These are phyloP conservation scores for Tricholoma terreum DNA, from an alignment of 768 basidiomycete genomes.

Conservation along the genomic window DNA sequence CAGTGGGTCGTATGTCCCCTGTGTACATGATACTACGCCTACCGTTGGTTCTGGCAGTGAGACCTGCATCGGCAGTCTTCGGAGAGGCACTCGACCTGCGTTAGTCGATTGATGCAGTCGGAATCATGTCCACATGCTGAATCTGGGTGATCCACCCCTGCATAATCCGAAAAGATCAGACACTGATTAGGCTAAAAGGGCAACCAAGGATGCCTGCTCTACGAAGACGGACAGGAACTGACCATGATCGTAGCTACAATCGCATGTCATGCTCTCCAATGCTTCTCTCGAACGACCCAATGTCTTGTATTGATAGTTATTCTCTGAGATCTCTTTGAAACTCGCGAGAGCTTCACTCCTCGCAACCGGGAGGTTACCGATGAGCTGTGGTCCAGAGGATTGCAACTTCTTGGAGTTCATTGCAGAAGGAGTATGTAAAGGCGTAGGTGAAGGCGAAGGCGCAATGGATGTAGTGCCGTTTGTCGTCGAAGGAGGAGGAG, in stretches of 20 bases:
- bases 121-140: slow-evolving; percentile 82
- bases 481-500: slow-evolving; percentile 29
- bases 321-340: slow-evolving; percentile 71
- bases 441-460: slow-evolving; percentile 37
- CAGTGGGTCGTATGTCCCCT: slow-evolving; percentile 4
- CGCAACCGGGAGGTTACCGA: slow-evolving; percentile 76
- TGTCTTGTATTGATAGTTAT: slow-evolving; percentile 84
- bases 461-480: slow-evolving; percentile 36
- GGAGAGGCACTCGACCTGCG: slow-evolving; percentile 93
- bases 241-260: slow-evolving; percentile 85
- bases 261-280: slow-evolving; percentile 93
- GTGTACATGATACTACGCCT: slow-evolving; percentile 23
- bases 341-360: slow-evolving; percentile 66
- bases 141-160: slow-evolving; percentile 59
- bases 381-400: slow-evolving; percentile 56
- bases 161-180: slow-evolving; percentile 10
- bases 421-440: slow-evolving; percentile 18
- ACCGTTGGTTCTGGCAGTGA: slow-evolving; percentile 95
- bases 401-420: slow-evolving; percentile 34
- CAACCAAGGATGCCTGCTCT: neutral
- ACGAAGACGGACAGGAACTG: slow-evolving; percentile 35
- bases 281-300: slow-evolving; percentile 87
- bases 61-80: slow-evolving; percentile 82
- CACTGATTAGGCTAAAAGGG: slow-evolving; percentile 8
- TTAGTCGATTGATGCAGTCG: slow-evolving; percentile 96